phyloP scores from a whole-genome alignment of 2,329 filamentous ascomycete genomes.

The Coniochaeta hoffmannii region DNA sequence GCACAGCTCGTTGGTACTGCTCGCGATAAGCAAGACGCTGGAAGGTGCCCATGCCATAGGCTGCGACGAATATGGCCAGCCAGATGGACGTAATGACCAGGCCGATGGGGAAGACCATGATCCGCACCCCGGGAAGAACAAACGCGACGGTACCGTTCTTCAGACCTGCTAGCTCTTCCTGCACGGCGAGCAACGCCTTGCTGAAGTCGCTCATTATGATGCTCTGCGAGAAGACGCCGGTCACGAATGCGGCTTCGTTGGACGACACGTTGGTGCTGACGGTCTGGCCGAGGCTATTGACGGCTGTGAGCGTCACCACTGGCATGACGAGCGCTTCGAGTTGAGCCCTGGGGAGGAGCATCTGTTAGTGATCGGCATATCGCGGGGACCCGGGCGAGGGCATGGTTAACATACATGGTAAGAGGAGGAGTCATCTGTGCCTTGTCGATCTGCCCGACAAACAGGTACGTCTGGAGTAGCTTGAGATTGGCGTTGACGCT shows the following conservation, averaged over 20 bases:
- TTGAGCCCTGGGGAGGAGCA: constrained; percentile 33
- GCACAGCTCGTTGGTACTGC: constrained; percentile 47
- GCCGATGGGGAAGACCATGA: constrained; percentile 64
- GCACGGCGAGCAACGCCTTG: constrained; percentile 41
- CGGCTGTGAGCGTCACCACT: constrained; percentile 57
- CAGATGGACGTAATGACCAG: constrained; percentile 59
- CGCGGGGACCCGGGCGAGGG: neutral
- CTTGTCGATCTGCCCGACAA: constrained; percentile 61
- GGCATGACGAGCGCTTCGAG: constrained; percentile 61
- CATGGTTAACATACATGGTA: constrained; percentile 47
- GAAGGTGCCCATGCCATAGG: constrained; percentile 58
- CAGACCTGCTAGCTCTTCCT: constrained; percentile 35
- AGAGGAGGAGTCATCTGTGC: constrained; percentile 45
- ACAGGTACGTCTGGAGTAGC: constrained; percentile 56
- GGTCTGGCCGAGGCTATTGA: constrained; percentile 38
- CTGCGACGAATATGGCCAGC: constrained; percentile 47
- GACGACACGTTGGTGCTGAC: constrained; percentile 59
- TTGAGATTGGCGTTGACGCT: constrained; percentile 19
- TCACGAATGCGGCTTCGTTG: constrained; percentile 64
- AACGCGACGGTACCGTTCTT: constrained; percentile 53
- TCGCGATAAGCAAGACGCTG: constrained; percentile 60
- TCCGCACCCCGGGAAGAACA: constrained; percentile 58
- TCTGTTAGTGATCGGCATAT: neutral
- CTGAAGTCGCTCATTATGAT: constrained; percentile 43
- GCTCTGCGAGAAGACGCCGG: constrained; percentile 59